Base-by-base conservation (phyloP, 2,329 filamentous ascomycete species). In the Xylariaceae sp. region DNA sequence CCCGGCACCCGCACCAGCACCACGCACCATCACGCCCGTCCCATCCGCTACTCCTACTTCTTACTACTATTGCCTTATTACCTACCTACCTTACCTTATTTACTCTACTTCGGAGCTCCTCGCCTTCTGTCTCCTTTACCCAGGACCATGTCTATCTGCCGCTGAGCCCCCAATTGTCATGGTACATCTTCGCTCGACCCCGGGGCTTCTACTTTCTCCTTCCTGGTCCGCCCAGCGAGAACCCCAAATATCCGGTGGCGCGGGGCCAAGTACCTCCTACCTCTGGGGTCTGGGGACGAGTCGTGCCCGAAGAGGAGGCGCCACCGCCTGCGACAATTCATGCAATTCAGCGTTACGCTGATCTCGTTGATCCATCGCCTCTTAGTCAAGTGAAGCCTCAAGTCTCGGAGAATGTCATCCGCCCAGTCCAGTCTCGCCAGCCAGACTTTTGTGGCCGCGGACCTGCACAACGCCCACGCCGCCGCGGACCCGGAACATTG, bases 321-420 rank as follows among this genome's bases (percentile, higher is more conserved):
- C 29, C 22, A 30, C 33, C 12, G 30, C 27, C 19, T 39, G 34
- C 37, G 30, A 36, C 34, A 25, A 29, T 32, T 19, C 11, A n/a
- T n/a, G 26, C 5, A 29, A 5, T 16, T 29, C 26, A 29, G 31
- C 33, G 38, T 37, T 43, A 37, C 45, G 28, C 43, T 42, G 37
- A 43, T 48, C 42, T 36, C 39, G 46, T 51, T 47, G 44, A 52
- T 51, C 30, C 30, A 36, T 31, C 21, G 22, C 31, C 26, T 38
- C 38, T 36, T 38, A 39, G 40, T 42, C 38, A 34, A 35, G n/a
- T 6, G 12, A 26, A 26, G 12, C 8, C 15, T 12, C 21, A 39
- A 40, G 19, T 37, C 37, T 46, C 45, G 47, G 54, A 53, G 56
- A 48, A 67, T 66, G 64, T 61, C 63, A 53, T 52, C 55, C 38